Conservation (phyloP, 2,329 filamentous ascomycete genomes). For the Diaporthe sp. region DNA sequence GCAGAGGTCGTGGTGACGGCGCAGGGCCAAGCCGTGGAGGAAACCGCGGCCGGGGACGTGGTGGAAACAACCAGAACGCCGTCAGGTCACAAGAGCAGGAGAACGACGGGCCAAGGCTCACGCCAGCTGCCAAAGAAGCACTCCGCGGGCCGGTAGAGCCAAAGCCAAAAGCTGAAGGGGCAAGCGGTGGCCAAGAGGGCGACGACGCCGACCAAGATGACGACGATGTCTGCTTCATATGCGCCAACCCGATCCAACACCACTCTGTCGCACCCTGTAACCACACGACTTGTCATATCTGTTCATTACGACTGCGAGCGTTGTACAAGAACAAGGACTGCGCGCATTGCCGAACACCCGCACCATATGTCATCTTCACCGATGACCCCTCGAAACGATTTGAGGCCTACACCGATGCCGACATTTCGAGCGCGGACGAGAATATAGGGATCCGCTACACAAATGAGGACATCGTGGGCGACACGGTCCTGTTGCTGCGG, state of each 20-base stretch:
- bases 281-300: constrained; percentile 97
- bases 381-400: constrained; percentile 86
- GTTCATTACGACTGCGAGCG: constrained; percentile 89
- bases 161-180: constrained; percentile 33
- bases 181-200: constrained; percentile 41
- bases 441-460: constrained; percentile 95
- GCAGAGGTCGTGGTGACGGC: constrained; percentile 53
- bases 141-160: constrained; percentile 25
- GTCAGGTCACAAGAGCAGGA: constrained; percentile 28
- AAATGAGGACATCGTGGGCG: constrained; percentile 88
- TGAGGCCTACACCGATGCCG: constrained; percentile 81
- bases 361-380: constrained; percentile 90
- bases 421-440: constrained; percentile 84
- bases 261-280: constrained; percentile 94
- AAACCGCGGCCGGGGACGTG: constrained; percentile 52
- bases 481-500: constrained; percentile 87
- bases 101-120: constrained; percentile 27
- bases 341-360: constrained; percentile 89
- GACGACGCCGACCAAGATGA: constrained; percentile 71
- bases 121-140: constrained; percentile 37
- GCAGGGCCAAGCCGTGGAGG: constrained; percentile 54
- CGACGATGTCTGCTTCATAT: constrained; percentile 96
- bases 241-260: constrained; percentile 90
- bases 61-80: constrained; percentile 42
- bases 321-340: constrained; percentile 97